Evolutionary conservation across 495 filamentous ascomycete genomes (phyloP).

Genomic region (Penicillium psychrofluorescens): DNA sequence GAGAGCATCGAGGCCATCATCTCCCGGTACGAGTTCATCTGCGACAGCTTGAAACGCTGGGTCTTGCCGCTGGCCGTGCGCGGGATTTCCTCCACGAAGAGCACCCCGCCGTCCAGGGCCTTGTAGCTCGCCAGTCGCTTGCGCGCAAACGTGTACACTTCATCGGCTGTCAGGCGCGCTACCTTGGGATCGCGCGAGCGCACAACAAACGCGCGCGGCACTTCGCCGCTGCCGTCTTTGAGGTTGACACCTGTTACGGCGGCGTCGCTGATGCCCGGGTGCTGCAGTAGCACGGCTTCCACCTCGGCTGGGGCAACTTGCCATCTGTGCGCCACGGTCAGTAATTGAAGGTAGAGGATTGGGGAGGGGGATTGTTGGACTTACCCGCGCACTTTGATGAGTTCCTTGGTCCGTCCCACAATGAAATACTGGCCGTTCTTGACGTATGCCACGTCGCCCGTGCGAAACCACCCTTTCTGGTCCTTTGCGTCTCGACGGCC

Average conservation of each 20-base stretch:
- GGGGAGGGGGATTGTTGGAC: conserved; percentile 2
- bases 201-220: conserved; percentile 70
- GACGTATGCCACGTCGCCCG: conserved; percentile 67
- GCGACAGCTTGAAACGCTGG: conserved; percentile 42
- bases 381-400: conserved; percentile 63
- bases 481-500: conserved; percentile 33
- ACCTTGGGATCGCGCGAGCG: conserved; percentile 22
- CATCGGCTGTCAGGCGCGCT: conserved; percentile 39
- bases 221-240: conserved; percentile 50
- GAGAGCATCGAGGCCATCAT: conserved; percentile 36
- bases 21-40: conserved; percentile 40
- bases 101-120: conserved; percentile 60
- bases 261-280: conserved; percentile 61
- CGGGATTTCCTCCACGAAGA: conserved; percentile 67
- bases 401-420: conserved; percentile 69
- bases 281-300: conserved; percentile 67
- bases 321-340: conserved; percentile 19
- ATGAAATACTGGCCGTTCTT: conserved; percentile 55
- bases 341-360: background rate
- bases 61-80: conserved; percentile 78
- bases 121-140: conserved; percentile 59
- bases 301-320: conserved; percentile 88
- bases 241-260: conserved; percentile 68
- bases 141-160: conserved; percentile 57
- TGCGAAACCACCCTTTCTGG: conserved; percentile 65